These are phyloP conservation scores for Pseudodiploospora longispora DNA, from an alignment of 2,329 filamentous ascomycete species.

Conservation along the genomic window DNA sequence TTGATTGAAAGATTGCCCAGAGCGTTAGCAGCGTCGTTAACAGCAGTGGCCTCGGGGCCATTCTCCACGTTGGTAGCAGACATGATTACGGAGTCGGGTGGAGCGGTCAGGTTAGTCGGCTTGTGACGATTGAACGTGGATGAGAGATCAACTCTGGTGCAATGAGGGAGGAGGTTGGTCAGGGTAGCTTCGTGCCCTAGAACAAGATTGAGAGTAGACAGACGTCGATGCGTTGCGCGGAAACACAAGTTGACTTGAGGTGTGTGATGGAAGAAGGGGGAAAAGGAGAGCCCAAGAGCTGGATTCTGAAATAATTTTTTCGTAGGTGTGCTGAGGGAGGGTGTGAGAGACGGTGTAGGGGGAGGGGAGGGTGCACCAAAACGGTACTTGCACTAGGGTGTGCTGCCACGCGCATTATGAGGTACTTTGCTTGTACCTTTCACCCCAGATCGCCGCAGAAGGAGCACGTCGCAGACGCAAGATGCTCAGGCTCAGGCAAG, in stretches of 20 bases:
- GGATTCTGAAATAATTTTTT: conserved; percentile 36
- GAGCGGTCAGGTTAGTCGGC: conserved; percentile 37
- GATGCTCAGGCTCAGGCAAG: too few species aligned
- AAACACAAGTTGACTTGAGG: conserved; percentile 36
- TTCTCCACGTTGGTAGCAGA: conserved; percentile 64
- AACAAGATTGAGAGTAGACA: conserved; percentile 37
- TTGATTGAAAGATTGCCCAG: conserved; percentile 64
- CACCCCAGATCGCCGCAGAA: too few species aligned
- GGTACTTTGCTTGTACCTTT: too few species aligned
- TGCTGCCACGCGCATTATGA: too few species aligned
- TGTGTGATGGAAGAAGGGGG: conserved; percentile 34
- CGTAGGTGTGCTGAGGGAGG: conserved; percentile 7
- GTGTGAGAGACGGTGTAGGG: conserved; percentile 8
- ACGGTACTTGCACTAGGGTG: too few species aligned
- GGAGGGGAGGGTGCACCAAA: not conserved
- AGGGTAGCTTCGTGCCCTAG: conserved; percentile 93
- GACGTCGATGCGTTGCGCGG: conserved; percentile 40
- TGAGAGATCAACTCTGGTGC: conserved; percentile 56
- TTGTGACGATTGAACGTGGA: conserved; percentile 33
- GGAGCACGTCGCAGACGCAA: too few species aligned
- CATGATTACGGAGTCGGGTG: conserved; percentile 57
- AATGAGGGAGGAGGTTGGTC: conserved; percentile 48
- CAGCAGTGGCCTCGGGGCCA: conserved; percentile 53
- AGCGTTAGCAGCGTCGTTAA: conserved; percentile 70
- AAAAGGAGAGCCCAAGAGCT: conserved; percentile 22